These are phyloP conservation scores for Trichosporon sp. DNA, from an alignment of 1,284 basidiomycete genomes.

Conservation along the genomic window DNA sequence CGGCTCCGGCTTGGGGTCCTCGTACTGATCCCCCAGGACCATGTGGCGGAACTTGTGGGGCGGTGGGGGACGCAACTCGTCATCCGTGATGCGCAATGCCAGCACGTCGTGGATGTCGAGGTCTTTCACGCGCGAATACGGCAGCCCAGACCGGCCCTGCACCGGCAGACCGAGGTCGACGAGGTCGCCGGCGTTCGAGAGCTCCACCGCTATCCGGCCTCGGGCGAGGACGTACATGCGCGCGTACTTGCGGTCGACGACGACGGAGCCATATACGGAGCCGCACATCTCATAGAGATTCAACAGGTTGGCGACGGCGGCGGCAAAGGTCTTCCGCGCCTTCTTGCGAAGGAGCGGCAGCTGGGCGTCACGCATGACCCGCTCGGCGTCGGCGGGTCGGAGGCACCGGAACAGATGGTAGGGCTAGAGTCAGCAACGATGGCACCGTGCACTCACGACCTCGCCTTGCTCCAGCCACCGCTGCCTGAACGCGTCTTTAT, in stretches of 20 bases:
- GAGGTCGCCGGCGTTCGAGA: not conserved
- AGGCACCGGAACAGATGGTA: not conserved
- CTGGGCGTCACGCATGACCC: not conserved
- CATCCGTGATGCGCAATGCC: not conserved
- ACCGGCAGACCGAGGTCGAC: not conserved
- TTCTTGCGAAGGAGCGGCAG: not conserved
- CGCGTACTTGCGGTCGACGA: not conserved
- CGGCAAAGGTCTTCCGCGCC: not conserved
- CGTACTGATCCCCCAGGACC: not conserved
- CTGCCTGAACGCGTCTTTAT: not conserved
- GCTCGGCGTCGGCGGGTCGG: not conserved
- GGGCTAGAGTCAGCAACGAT: not conserved
- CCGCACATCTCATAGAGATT: not conserved
- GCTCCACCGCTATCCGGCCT: not conserved
- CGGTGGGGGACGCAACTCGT: not conserved
- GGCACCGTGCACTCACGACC: not conserved
- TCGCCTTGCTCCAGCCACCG: not conserved
- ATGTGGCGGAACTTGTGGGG: not conserved
- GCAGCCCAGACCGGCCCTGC: not conserved
- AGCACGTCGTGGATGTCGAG: not conserved
- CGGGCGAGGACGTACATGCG: not conserved
- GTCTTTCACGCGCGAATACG: not conserved
- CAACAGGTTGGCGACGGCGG: not conserved
- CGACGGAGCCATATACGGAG: not conserved
- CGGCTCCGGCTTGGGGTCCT: not conserved